Evolutionary conservation across 2,329 filamentous ascomycete species (phyloP), one percentile per base, ranked within the genome.

Genomic region (Hypoxylon sp.): DNA sequence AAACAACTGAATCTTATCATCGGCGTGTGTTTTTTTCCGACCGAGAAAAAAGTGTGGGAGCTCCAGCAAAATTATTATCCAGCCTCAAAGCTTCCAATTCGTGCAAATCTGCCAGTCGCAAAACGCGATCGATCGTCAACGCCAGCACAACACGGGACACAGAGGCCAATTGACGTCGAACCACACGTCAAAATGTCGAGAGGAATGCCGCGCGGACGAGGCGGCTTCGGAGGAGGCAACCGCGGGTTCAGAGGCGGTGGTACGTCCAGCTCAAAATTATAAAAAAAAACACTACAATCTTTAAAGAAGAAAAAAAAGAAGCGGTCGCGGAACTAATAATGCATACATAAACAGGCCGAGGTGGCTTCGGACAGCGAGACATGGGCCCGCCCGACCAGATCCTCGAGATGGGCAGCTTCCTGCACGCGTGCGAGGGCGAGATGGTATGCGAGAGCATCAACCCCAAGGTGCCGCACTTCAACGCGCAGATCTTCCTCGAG

Each of bases 401-500:
- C 73, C 70, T 76, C 10, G 96, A 98, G 84, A 93, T 99, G 92
- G 96, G 96, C 81, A 89, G 89, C 73, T 97, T 98, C 83, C 83
- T 98, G 80, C 96, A 99, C 85, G 91, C 94, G 65, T 95, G 93
- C 84, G 96, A 99, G 83, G 95, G 95, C 80, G 96, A 99, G 83
- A 96, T 99, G 88, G 92, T 99, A 75, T 98, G 95, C 92, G 91
- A 94, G 82, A 97, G 93, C 74, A 91, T 92, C 82, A 98, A 98
- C 86, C 86, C 92, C 76, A 98, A 98, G 85, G 92, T 99, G 72
- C 96, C 96, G 69, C 97, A 97, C 86, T 99, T 99, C 91, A 98
- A 98, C 86, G 96, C 96, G 69, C 94, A 94, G 74, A 97, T 99
- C 82, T 99, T 96, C 85, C 91, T 98, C 77, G 95, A 98, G 88